Percentiles rank a stretch among this genome's conserved stretches.
Conservation (phyloP, 78 protist species). For the Carpediemonas membranifera region DNA sequence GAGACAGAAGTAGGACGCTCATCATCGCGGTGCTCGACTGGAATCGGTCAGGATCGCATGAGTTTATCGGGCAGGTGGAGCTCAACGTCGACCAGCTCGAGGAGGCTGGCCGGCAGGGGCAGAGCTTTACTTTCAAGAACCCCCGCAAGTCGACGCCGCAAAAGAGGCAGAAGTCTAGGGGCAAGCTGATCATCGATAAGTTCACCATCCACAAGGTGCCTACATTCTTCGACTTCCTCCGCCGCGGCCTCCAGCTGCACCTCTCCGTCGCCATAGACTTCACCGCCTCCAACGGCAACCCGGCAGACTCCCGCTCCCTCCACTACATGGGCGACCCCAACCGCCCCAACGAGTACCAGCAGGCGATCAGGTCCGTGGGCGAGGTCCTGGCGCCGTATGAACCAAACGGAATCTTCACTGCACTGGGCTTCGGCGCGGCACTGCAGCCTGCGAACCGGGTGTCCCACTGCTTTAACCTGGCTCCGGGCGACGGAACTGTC, state of each 20-base stretch:
- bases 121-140: constrained; percentile 6
- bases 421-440: constrained; percentile 65
- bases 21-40: too few relatives aligned
- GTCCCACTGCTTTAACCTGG: constrained; percentile 41
- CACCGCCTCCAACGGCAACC: constrained; percentile 61
- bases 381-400: constrained; percentile 48
- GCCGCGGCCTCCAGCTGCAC: constrained; percentile 51
- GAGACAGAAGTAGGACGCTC: background rate
- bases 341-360: constrained; percentile 19
- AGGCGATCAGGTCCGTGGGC: constrained; percentile 33
- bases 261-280: constrained; percentile 67
- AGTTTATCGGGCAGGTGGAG: constrained; percentile 41
- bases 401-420: constrained; percentile 50
- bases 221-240: constrained; percentile 51
- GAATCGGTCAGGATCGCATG: constrained; percentile 41
- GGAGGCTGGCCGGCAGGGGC: background rate
- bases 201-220: constrained; percentile 6
- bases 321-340: constrained; percentile 43
- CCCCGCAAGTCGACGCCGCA: constrained; percentile 33
- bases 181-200: constrained; percentile 20
- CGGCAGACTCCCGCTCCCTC: constrained; percentile 27
- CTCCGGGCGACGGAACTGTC: constrained; percentile 6
- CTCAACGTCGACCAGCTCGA: constrained; percentile 13
- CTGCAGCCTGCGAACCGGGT: constrained; percentile 19
- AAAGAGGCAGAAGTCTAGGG: constrained; percentile 38